Conservation (phyloP, 441 rosid species). For the Croton setiger region DNA sequence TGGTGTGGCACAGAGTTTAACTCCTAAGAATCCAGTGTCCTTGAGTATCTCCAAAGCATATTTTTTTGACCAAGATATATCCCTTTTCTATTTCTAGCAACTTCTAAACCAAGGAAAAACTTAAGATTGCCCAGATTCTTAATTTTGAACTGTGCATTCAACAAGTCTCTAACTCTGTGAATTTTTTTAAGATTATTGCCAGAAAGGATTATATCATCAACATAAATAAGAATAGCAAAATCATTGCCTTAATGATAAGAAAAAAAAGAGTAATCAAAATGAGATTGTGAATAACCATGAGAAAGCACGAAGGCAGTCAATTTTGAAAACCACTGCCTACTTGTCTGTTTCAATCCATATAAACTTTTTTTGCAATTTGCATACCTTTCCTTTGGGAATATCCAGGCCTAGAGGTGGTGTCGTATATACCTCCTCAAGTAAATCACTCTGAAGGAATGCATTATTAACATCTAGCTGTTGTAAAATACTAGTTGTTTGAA, state of each 20-base stretch:
- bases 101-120: too few relatives aligned
- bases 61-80: slow-evolving; percentile 1
- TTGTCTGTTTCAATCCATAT: background rate
- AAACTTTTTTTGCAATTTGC: background rate
- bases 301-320: background rate
- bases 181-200: background rate
- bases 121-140: too few relatives aligned
- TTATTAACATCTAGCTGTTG: too few relatives aligned
- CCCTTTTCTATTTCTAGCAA: background rate
- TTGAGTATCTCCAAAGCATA: background rate
- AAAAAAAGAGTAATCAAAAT: background rate
- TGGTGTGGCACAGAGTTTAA: background rate
- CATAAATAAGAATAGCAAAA: background rate
- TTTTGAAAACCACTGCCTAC: background rate
- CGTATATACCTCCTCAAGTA: background rate
- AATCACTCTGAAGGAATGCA: background rate
- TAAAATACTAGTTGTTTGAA: background rate
- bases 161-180: background rate
- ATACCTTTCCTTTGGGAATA: background rate
- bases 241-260: fast-evolving
- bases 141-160: background rate
- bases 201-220: background rate
- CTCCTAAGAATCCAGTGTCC: background rate
- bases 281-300: background rate
- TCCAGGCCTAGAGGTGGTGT: background rate